phyloP scores from a whole-genome alignment of 2,329 filamentous ascomycete genomes.

The Alternaria ventricosa region DNA sequence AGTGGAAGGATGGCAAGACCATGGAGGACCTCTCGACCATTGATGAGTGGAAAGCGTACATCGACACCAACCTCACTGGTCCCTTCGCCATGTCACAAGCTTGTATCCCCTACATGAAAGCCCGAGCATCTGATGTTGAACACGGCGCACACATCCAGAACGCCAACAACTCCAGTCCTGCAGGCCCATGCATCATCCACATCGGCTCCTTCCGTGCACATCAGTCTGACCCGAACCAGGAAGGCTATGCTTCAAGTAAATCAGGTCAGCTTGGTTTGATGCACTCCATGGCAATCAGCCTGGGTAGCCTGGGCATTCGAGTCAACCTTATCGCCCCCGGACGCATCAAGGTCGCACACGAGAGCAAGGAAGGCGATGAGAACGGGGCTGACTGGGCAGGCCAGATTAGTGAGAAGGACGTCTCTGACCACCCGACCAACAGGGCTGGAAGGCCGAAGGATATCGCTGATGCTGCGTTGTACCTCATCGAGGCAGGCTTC shows the following conservation, averaged over 20 bases:
- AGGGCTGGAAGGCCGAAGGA: slow-evolving; percentile 56
- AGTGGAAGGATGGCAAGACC: slow-evolving; percentile 55
- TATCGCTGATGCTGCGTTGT: slow-evolving; percentile 54
- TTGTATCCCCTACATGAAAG: slow-evolving; percentile 57
- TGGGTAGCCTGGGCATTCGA: slow-evolving; percentile 53
- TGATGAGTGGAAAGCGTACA: slow-evolving; percentile 55
- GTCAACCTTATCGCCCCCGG: slow-evolving; percentile 59
- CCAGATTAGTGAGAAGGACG: slow-evolving; percentile 49
- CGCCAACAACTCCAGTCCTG: slow-evolving; percentile 25
- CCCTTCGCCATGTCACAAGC: slow-evolving; percentile 57
- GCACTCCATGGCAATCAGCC: slow-evolving; percentile 58
- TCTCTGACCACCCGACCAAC: slow-evolving; percentile 53
- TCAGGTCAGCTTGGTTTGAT: slow-evolving; percentile 59
- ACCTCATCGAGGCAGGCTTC: slow-evolving; percentile 49
- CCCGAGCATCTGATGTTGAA: slow-evolving; percentile 29
- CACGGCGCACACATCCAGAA: slow-evolving; percentile 36
- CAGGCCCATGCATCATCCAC: slow-evolving; percentile 56
- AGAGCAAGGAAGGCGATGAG: slow-evolving; percentile 55
- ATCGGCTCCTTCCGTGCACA: slow-evolving; percentile 56
- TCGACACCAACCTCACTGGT: slow-evolving; percentile 57
- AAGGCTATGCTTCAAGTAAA: slow-evolving; percentile 60
- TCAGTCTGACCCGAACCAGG: slow-evolving; percentile 56
- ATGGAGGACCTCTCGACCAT: slow-evolving; percentile 54
- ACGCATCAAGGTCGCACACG: slow-evolving; percentile 56
- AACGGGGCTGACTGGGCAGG: slow-evolving; percentile 49